A percentile compares a stretch with the other conserved stretches of the same genome.
phyloP scores from a whole-genome alignment of 164 flowering plant species.

The Nymphaea thermarum region DNA sequence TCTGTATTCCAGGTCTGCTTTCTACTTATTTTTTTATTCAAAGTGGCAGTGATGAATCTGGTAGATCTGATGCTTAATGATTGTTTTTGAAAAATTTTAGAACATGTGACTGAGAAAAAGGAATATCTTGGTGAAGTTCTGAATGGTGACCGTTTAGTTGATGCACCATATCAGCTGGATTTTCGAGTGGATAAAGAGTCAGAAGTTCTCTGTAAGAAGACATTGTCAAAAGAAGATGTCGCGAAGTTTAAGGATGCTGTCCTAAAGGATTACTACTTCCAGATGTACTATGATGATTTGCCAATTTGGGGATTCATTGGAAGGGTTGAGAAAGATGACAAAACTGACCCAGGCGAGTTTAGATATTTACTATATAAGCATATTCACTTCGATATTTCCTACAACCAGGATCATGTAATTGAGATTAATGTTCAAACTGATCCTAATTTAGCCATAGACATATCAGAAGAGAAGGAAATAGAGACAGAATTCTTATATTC shows the following conservation, averaged over 20 bases:
- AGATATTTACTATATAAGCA: slow-evolving; percentile 58
- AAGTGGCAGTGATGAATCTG: not conserved
- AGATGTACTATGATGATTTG: too few species aligned
- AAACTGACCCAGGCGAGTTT: slow-evolving; percentile 11
- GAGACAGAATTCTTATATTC: slow-evolving; percentile 58
- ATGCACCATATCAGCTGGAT: too few species aligned
- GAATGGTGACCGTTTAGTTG: too few species aligned
- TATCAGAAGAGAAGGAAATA: slow-evolving; percentile 41
- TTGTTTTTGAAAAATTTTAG: slow-evolving; percentile 51
- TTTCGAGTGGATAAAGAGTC: too few species aligned
- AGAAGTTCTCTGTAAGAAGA: too few species aligned
- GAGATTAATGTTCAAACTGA: slow-evolving; percentile 19
- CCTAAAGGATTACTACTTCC: too few species aligned
- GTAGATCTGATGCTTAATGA: not conserved
- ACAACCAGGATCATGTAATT: slow-evolving; percentile 47
- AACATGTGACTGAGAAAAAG: slow-evolving; percentile 1
- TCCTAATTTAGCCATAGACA: slow-evolving; percentile 52
- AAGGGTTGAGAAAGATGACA: slow-evolving; percentile 1
- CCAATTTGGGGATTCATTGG: too few species aligned
- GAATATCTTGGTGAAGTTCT: too few species aligned
- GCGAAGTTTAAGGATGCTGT: too few species aligned
- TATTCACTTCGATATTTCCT: slow-evolving; percentile 50
- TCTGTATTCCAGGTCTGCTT: slow-evolving; percentile 76
- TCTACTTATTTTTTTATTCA: slow-evolving; percentile 3
- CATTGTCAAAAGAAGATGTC: too few species aligned